Base-by-base conservation (phyloP, 352 stramenopile species). In the Hyaloperonospora arabidopsidis region DNA sequence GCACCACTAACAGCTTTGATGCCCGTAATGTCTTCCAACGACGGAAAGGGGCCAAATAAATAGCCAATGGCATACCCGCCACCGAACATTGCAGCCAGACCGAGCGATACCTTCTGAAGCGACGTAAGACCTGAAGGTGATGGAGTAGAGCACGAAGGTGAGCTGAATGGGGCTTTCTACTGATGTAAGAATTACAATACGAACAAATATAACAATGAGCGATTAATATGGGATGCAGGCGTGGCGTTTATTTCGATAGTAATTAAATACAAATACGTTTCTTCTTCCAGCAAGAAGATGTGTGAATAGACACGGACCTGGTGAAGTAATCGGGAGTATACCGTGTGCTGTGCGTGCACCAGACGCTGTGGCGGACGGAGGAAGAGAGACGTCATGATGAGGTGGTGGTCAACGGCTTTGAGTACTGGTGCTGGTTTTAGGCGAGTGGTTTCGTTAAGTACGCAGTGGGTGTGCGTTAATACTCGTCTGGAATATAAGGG, bases 41-140 rank as follows among this genome's bases (percentile, higher is more conserved):
- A 80, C 35, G 79, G 76, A 39, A 87, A 62, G 14, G 79, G 75
- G 1, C 76, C 79, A 56, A 83, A 86, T 34, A 82, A 74, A 65
- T 86, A 87, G 36, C 75, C 79, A 41, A 87, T 66, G 11, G 71
- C 76, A 32, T 87, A 87, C 0, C 79, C 79, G 7, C 79, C 79
- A 8, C 69, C 66, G 32, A 87, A 85, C 46, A 74, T 71, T 13
- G 70, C 70, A 12, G 63, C 69, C 21, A 87, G 65, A 22, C 63
- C 63, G 8, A 87, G 52, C n/a, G 65, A 69, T 5, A 54, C 73
- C 51, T 76, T 76, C 23, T 72, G 59, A 28, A 78, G 60, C 11
- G 70, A 68, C 48, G 63, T 77, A 17, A 81, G 58, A 5, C 65
- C 59, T 6, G 62, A 51, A 12, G 56, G 14, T 14, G 52, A 43